A percentile compares a stretch with the other conserved stretches of the same genome.
These are phyloP conservation scores for Sporothrix luriei DNA, from an alignment of 2,329 filamentous ascomycete genomes.

Conservation along the genomic window DNA sequence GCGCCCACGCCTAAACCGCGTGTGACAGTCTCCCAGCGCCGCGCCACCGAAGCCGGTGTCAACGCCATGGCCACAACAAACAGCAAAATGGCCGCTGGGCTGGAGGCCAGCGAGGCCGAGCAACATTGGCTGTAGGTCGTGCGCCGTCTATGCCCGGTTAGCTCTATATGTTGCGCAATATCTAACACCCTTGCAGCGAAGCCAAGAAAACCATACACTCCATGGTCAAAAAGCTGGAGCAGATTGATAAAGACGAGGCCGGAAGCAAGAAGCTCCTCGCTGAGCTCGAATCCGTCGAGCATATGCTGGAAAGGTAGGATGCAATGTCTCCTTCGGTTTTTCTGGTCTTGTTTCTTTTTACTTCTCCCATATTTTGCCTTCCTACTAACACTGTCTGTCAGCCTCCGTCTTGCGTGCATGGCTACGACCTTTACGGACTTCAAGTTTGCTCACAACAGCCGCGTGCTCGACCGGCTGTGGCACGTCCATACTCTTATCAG, in stretches of 20 bases:
- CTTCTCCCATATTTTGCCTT: not conserved
- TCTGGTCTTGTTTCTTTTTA: no score
- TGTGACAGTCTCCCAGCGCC: not conserved
- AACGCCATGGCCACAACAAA: constrained; percentile 7
- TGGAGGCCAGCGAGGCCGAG: constrained; percentile 33
- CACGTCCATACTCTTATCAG: constrained; percentile 76
- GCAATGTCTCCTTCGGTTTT: no score
- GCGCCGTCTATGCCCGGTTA: no score
- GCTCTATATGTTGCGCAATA: not conserved
- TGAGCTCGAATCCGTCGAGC: constrained; percentile 35
- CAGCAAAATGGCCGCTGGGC: constrained; percentile 22
- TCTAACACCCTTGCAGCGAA: constrained; percentile 32
- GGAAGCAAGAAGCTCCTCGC: constrained; percentile 35
- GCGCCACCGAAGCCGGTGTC: not conserved
- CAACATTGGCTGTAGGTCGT: constrained; percentile 34
- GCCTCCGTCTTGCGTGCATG: constrained; percentile 72
- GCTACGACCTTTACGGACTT: constrained; percentile 73
- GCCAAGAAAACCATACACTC: constrained; percentile 35
- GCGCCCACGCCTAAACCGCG: not conserved
- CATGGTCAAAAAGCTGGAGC: constrained; percentile 36
- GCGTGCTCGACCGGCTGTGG: constrained; percentile 76
- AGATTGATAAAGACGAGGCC: constrained; percentile 37
- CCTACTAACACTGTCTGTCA: constrained; percentile 41
- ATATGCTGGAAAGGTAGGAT: constrained; percentile 32
- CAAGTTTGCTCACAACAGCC: constrained; percentile 62